Conservation (phyloP, 345 rosid genomes). For the Aurinia saxatilis region DNA sequence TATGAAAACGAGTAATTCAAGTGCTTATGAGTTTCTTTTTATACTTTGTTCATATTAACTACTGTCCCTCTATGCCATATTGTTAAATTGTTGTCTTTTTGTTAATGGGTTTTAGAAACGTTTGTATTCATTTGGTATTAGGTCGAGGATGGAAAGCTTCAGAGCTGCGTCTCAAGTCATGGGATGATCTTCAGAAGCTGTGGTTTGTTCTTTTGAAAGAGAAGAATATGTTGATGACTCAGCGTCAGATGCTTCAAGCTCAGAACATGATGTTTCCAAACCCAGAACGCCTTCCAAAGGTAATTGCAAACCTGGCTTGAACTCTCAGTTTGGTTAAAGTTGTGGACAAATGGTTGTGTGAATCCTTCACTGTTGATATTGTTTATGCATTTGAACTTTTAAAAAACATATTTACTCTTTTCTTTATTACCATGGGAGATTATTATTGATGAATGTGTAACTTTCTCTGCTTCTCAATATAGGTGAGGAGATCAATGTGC, state of each 20-base stretch:
- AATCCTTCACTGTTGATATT: no score
- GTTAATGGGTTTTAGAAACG: background rate
- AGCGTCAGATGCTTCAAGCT: constrained; percentile 89
- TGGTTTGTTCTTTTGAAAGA: constrained; percentile 91
- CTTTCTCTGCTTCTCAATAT: background rate
- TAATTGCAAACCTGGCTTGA: constrained; percentile 4
- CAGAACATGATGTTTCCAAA: constrained; percentile 78
- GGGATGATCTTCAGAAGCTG: constrained; percentile 88
- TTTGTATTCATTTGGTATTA: constrained; percentile 24
- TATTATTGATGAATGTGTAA: background rate
- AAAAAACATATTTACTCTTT: background rate
- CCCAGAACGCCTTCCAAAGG: constrained; percentile 99
- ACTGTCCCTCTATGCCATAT: no score
- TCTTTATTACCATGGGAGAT: background rate
- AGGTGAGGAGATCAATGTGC: constrained; percentile 87
- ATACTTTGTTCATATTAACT: no score
- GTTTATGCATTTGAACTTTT: no score
- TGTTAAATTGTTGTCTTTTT: background rate
- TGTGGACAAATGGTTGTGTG: background rate
- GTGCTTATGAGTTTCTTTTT: no score
- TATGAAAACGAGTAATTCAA: no score
- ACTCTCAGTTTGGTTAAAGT: background rate
- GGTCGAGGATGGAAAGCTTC: constrained; percentile 98
- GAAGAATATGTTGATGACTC: constrained; percentile 97
- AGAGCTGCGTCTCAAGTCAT: constrained; percentile 82